Conservation (phyloP, 108 stramenopile genomes). For the Nitzschia sp. region DNA sequence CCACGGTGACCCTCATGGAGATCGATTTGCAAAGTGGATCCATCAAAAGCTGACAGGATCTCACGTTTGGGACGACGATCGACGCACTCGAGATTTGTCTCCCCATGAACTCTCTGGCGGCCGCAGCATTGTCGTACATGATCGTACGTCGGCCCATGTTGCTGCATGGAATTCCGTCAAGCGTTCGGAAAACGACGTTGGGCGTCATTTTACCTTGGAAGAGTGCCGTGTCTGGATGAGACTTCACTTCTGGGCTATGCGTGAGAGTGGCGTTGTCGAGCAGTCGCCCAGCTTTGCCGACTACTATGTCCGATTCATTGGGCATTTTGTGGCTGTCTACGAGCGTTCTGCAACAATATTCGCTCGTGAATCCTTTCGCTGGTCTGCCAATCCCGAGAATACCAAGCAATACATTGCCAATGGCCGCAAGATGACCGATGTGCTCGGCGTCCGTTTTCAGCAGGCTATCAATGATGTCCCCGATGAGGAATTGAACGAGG, state of each 20-base stretch:
- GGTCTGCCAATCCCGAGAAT: constrained; percentile 57
- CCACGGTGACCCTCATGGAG: constrained; percentile 63
- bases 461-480: constrained; percentile 41
- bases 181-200: constrained; percentile 47
- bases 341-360: constrained; percentile 55
- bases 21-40: constrained; percentile 75
- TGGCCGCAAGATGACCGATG: constrained; percentile 57
- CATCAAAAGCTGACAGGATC: constrained; percentile 68
- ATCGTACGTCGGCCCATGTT: constrained; percentile 70
- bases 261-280: constrained; percentile 48
- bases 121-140: constrained; percentile 44
- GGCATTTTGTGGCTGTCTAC: constrained; percentile 70
- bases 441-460: constrained; percentile 40
- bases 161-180: constrained; percentile 74
- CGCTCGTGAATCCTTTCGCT: constrained; percentile 64
- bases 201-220: constrained; percentile 64
- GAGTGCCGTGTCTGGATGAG: constrained; percentile 81
- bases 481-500: constrained; percentile 40
- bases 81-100: constrained; percentile 24
- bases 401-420: constrained; percentile 47
- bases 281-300: constrained; percentile 59
- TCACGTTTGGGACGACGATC: constrained; percentile 63
- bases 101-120: not conserved
- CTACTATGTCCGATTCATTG: constrained; percentile 76
- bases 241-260: constrained; percentile 71